A percentile compares a stretch with the other conserved stretches of the same genome.
Conservation (phyloP, 345 rosid species). For the Arabidopsis arenosa region DNA sequence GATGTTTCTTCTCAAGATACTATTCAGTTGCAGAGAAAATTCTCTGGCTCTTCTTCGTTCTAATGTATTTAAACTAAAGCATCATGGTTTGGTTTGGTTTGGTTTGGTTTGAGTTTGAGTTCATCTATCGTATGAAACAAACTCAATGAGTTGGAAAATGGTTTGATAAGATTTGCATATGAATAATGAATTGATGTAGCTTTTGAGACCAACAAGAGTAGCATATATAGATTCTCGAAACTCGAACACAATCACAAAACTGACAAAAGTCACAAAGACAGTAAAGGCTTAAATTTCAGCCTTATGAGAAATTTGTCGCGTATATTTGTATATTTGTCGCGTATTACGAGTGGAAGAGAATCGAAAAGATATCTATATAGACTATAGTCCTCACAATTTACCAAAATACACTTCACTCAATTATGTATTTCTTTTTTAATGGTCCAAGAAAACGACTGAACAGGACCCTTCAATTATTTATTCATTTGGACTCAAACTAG, state of each 20-base stretch:
- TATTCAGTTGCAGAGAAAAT: slow-evolving; percentile 2
- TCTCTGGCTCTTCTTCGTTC: slow-evolving; percentile 22
- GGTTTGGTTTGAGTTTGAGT: not conserved
- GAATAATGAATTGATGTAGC: not conserved
- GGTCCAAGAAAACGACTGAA: not conserved
- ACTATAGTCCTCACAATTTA: too few species aligned
- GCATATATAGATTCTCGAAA: not conserved
- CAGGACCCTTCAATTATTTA: not conserved
- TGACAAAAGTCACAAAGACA: not conserved
- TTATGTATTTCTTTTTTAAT: not conserved
- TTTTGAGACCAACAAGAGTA: not conserved
- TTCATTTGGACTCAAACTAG: not conserved
- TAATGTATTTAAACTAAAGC: not conserved
- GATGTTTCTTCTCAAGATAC: slow-evolving; percentile 20
- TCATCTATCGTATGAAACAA: not conserved
- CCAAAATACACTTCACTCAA: not conserved
- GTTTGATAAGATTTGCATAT: not conserved
- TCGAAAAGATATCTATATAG: not conserved
- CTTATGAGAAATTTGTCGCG: not conserved
- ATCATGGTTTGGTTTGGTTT: not conserved
- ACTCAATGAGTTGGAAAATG: not conserved
- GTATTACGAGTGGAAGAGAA: slow-evolving; percentile 1
- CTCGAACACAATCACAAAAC: not conserved
- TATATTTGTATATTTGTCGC: not conserved
- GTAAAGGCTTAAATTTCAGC: not conserved